These are phyloP conservation scores for Sporothrix globosa DNA, from an alignment of 2,329 filamentous ascomycete genomes.

Conservation along the genomic window DNA sequence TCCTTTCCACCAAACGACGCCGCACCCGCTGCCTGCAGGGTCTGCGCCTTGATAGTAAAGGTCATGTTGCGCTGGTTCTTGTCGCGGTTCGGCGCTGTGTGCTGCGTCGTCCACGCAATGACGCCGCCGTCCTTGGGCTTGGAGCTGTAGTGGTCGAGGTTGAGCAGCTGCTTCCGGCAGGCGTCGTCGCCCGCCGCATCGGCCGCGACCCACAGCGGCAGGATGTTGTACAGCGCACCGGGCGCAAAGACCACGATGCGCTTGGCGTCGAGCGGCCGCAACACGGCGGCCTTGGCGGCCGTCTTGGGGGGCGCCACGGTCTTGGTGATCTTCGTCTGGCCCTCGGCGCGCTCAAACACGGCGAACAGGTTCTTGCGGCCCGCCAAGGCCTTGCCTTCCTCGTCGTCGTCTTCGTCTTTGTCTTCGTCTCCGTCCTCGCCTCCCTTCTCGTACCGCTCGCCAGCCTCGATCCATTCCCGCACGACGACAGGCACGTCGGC, in stretches of 20 bases:
- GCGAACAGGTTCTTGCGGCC: constrained; percentile 47
- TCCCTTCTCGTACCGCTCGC: background rate
- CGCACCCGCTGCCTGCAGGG: constrained; percentile 26
- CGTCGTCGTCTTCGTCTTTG: background rate
- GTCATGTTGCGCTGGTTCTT: constrained; percentile 28
- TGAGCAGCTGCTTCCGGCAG: constrained; percentile 49
- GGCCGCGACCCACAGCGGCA: constrained; percentile 55
- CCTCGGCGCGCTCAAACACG: constrained; percentile 47
- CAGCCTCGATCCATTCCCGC: constrained; percentile 53
- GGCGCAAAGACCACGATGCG: constrained; percentile 56
- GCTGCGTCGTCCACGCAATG: constrained; percentile 39
- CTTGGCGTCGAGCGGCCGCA: constrained; percentile 42
- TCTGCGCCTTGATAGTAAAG: constrained; percentile 36
- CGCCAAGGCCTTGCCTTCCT: background rate
- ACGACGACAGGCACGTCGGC: constrained; percentile 49
- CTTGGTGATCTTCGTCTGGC: constrained; percentile 47
- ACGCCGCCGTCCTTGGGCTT: constrained; percentile 37
- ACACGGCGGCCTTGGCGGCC: constrained; percentile 39
- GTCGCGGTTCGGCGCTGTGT: constrained; percentile 30
- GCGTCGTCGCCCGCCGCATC: constrained; percentile 19
- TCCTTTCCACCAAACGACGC: constrained; percentile 16
- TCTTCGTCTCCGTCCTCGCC: background rate
- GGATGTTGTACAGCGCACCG: constrained; percentile 53
- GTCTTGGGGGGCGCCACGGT: constrained; percentile 43
- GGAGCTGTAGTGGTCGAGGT: constrained; percentile 38